A percentile compares a stretch with the other conserved stretches of the same genome.
Evolutionary conservation across 2,329 filamentous ascomycete species (phyloP).

Genomic region (Aurifilum marmelostoma): DNA sequence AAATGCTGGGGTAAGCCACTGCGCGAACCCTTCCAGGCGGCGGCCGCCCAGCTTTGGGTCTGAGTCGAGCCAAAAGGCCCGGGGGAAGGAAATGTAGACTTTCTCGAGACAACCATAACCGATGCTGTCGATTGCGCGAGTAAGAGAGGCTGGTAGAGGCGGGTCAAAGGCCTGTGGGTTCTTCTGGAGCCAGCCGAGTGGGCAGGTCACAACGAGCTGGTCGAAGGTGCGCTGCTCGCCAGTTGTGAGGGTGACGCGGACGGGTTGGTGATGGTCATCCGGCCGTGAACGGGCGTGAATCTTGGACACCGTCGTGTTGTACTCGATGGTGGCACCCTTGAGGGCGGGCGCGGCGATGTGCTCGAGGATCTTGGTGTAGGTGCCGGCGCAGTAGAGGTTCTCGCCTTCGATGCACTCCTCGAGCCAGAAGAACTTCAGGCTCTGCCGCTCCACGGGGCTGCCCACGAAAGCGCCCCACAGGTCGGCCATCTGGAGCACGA

Average conservation of each 20-base stretch:
- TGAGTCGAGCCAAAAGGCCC: conserved; percentile 69
- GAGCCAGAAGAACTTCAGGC: conserved; percentile 76
- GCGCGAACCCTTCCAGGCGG: conserved; percentile 67
- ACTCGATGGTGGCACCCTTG: conserved; percentile 57
- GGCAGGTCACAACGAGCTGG: conserved; percentile 68
- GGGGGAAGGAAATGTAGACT: conserved; percentile 71
- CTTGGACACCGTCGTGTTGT: conserved; percentile 50
- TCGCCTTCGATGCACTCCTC: conserved; percentile 78
- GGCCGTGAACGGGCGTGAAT: conserved; percentile 42
- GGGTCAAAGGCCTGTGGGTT: conserved; percentile 63
- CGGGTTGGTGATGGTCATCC: conserved; percentile 15
- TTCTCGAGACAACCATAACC: conserved; percentile 75
- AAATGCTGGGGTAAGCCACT: conserved; percentile 76
- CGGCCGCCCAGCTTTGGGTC: conserved; percentile 41
- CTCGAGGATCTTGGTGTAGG: conserved; percentile 61
- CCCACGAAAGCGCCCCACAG: conserved; percentile 75
- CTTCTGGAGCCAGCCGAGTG: conserved; percentile 70
- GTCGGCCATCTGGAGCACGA: conserved; percentile 58
- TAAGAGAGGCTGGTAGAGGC: conserved; percentile 58
- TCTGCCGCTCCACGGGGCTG: conserved; percentile 65
- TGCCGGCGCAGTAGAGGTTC: conserved; percentile 63
- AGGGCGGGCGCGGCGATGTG: conserved; percentile 61
- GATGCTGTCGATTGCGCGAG: conserved; percentile 64
- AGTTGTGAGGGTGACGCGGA: conserved; percentile 20
- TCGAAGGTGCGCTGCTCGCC: conserved; percentile 52